phyloP scores from a whole-genome alignment of 331 rosid species.

The Malus hybrid region DNA sequence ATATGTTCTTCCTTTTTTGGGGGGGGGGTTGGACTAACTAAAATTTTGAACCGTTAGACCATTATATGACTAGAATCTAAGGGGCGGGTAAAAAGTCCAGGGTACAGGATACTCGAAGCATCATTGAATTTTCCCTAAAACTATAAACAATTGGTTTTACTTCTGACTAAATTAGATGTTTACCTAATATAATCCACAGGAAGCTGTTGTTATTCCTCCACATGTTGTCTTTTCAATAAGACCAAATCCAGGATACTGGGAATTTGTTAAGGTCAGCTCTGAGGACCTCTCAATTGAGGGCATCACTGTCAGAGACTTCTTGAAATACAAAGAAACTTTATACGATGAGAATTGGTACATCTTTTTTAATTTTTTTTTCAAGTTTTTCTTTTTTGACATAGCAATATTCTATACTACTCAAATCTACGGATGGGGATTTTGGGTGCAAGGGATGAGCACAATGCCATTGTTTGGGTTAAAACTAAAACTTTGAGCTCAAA shows the following conservation, averaged over 20 bases:
- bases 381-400: not conserved
- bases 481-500: too few species aligned
- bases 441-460: not conserved
- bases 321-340: slow-evolving; percentile 60
- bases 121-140: not conserved
- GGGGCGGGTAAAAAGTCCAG: too few species aligned
- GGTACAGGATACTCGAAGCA: not conserved
- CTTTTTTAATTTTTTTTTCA: too few species aligned
- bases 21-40: too few species aligned
- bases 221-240: slow-evolving; percentile 69
- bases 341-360: slow-evolving; percentile 58
- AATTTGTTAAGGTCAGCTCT: slow-evolving; percentile 52
- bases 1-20: too few species aligned
- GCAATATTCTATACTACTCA: not conserved
- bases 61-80: not conserved
- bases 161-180: not conserved
- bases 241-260: slow-evolving; percentile 87
- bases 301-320: slow-evolving; percentile 49
- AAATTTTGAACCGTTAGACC: not conserved
- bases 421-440: not conserved
- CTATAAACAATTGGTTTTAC: not conserved
- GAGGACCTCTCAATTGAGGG: slow-evolving; percentile 59
- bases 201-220: slow-evolving; percentile 75
- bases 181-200: slow-evolving; percentile 30
- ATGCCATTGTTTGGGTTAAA: not conserved